Conservation (phyloP, 2,329 filamentous ascomycete species). For the Fusarium acutatum region DNA sequence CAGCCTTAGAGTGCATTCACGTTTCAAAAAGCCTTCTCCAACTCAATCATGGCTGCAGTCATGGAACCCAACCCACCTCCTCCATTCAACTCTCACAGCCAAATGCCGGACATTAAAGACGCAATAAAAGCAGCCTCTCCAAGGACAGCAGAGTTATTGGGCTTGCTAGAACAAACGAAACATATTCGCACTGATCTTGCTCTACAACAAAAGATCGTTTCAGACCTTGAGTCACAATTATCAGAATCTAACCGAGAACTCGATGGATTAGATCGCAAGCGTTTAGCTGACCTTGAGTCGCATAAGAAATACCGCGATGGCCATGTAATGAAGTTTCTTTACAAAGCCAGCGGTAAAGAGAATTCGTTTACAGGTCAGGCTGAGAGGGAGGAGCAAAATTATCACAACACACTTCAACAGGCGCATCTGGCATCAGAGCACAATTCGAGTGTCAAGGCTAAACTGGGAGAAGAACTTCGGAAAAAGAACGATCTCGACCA, state of each 20-base stretch:
- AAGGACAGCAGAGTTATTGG: conserved; percentile 55
- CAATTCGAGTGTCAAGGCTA: conserved; percentile 50
- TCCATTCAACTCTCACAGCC: neutral
- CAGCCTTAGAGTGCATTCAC: neutral
- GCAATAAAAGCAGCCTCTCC: conserved; percentile 52
- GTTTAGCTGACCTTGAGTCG: conserved; percentile 58
- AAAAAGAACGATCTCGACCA: conserved; percentile 49
- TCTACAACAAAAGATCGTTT: conserved; percentile 56
- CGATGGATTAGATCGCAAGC: conserved; percentile 49
- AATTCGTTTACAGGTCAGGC: conserved; percentile 53
- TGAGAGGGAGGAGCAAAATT: conserved; percentile 63
- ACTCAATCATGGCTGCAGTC: conserved; percentile 2
- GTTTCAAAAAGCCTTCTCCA: neutral
- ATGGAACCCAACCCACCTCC: conserved; percentile 4
- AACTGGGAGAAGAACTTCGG: conserved; percentile 52
- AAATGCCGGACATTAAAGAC: conserved; percentile 45
- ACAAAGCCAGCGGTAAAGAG: conserved; percentile 59
- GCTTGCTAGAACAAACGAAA: conserved; percentile 57
- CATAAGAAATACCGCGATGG: conserved; percentile 63
- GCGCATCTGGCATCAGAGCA: conserved; percentile 56
- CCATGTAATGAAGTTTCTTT: conserved; percentile 60
- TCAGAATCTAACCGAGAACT: conserved; percentile 48
- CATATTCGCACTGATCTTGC: conserved; percentile 56
- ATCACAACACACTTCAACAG: conserved; percentile 60
- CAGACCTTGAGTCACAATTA: conserved; percentile 55